phyloP scores from a whole-genome alignment of 192 early-diverging fungal genomes.

The Podila horticola region DNA sequence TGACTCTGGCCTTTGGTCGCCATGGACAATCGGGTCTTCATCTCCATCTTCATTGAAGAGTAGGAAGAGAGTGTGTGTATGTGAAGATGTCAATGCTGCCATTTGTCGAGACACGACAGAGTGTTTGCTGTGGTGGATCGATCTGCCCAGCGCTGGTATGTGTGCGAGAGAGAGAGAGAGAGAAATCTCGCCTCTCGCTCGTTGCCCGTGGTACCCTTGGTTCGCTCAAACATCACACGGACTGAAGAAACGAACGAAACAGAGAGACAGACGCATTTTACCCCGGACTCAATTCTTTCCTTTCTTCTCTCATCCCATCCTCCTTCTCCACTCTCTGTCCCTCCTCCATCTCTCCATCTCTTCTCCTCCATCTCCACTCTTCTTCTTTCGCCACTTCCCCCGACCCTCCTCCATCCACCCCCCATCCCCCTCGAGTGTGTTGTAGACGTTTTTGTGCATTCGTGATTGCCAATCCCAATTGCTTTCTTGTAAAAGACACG shows the following conservation, averaged over 20 bases:
- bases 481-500: not conserved
- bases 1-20: no score
- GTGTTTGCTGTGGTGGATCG: no score
- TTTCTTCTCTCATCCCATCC: not conserved
- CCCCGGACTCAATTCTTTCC: not conserved
- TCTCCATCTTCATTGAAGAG: no score
- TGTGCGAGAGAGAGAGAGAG: not conserved
- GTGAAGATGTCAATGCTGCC: no score
- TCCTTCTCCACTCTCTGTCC: constrained; percentile 1
- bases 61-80: no score
- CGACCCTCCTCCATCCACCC: not conserved
- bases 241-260: not conserved
- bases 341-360: not conserved
- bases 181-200: not conserved
- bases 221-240: constrained; percentile 21
- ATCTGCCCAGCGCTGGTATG: no score
- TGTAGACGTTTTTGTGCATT: no score
- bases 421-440: not conserved
- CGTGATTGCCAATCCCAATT: not conserved
- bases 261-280: not conserved
- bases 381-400: not conserved
- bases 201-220: constrained; percentile 1
- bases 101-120: no score
- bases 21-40: no score
- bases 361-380: not conserved